Evolutionary conservation across 345 rosid species (phyloP).

Genomic region (Geranium rotundifolium): DNA sequence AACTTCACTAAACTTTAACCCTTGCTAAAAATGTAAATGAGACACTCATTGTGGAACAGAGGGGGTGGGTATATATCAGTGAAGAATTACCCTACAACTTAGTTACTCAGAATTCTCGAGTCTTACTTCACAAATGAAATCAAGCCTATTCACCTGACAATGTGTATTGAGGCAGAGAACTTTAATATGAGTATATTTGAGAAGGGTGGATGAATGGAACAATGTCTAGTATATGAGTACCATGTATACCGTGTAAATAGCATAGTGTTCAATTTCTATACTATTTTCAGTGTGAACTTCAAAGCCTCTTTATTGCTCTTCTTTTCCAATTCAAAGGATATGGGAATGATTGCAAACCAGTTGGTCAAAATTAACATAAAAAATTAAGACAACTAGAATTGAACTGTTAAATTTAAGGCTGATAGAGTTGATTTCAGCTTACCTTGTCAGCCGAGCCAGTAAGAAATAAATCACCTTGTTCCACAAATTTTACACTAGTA

Average conservation of each 20-base stretch:
- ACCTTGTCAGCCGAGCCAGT: conserved; percentile 93
- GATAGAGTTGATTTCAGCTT: conserved; percentile 5
- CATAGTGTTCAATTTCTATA: neutral
- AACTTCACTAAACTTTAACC: too few relatives aligned
- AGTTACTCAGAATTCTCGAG: neutral
- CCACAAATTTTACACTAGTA: conserved; percentile 81
- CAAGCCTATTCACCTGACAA: too few relatives aligned
- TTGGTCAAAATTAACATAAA: neutral
- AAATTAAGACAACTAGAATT: too few relatives aligned
- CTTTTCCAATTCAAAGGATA: neutral
- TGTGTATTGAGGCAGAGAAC: neutral
- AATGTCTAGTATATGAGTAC: too few relatives aligned
- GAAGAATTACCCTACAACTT: too few relatives aligned
- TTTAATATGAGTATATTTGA: neutral
- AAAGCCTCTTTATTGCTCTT: neutral
- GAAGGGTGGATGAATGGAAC: too few relatives aligned
- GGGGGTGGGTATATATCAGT: too few relatives aligned
- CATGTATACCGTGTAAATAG: neutral
- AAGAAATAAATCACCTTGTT: conserved; percentile 44
- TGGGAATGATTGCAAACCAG: neutral
- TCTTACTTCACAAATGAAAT: neutral
- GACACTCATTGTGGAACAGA: too few relatives aligned
- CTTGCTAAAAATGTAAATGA: too few relatives aligned
- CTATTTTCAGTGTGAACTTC: neutral
- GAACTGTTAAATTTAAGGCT: neutral